Base-by-base conservation (phyloP, 1,284 basidiomycete genomes). In the Moniliophthora roreri region DNA sequence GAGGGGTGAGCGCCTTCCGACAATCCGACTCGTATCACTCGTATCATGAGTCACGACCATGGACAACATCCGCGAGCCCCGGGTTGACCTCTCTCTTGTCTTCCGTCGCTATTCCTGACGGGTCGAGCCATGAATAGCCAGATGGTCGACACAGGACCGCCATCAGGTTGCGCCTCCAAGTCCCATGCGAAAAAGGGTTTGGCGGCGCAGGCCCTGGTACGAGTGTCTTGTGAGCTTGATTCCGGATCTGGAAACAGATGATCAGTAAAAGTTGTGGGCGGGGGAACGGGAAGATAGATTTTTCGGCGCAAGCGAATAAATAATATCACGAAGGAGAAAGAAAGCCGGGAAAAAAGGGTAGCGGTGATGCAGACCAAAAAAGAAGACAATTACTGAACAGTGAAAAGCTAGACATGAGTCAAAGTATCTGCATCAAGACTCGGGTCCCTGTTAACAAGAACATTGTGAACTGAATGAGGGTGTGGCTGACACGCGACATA, bases 111-210 rank as follows among this genome's bases (percentile, higher is more conserved):
- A 79, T 58, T 20, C 66, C 81, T 24, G 69, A 65, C 7, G 78
- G 75, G 58, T 86, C 73, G 37, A 91, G 63, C 87, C 87, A 92
- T 40, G 87, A 86, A 63, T 75, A 81, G 11, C 89, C 88, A 21
- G 73, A 70, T 1, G 90, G 85, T 26, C 89, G 75, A 69, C 89
- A 91, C 48, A 92, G 69, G 51, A 89, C 78, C 54, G 85, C 82
- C 36, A 79, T 67, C 41, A 88, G 60, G 66, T 92, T 92, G 53
- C 79, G 72, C 59, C 79, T 72, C 85, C 86, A 89, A 51, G 68
- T 82, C 36, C 87, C 85, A 64, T 89, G 86, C 51, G 85, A 84
- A 69, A 91, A 92, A 36, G 89, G 88, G 62, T 92, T 92, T 1
- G 85, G 80, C 10, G 87, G 88, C 11, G 81, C 67, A 1, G 81